Evolutionary conservation across 2,329 filamentous ascomycete species (phyloP), one percentile per base, ranked within the genome.

Genomic region (Diplodia intermedia): DNA sequence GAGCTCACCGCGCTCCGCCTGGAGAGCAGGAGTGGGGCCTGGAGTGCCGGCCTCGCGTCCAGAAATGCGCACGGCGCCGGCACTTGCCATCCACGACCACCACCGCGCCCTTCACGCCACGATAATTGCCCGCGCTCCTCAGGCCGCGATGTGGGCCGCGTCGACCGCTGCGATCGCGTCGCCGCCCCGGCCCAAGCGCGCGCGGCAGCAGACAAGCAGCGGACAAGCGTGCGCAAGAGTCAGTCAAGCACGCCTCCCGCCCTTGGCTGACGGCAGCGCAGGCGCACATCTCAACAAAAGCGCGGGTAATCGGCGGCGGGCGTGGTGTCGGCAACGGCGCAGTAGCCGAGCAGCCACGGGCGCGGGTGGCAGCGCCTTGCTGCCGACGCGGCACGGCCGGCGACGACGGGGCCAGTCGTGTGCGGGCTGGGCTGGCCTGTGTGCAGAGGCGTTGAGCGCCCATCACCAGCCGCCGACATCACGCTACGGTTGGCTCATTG

Each of bases 391-490:
- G 57, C 40, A 61, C 38, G 40, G 57, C 57, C 49, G 57, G 12
- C 57, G 26, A 36, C 57, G 40, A 33, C 15, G 40, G 23, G 3
- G 3, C 36, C 11, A 31, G 26, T 18, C 53, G 12, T 26, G 18
- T 26, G 6, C 8, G 4, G 20, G 33, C 55, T 26, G n/a, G 38
- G 15, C 55, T 40, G 36, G 36, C 36, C 36, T 14, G 36, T 38
- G 36, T 33, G 36, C 38, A 9, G 40, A 49, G 57, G 40, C 57
- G 57, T 49, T 50, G 18, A 20, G 47, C 29, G 43, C 31, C 43
- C 60, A 63, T 63, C 60, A 63, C 53, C 29, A 63, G 60, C 60
- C 60, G 60, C 60, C 47, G 60, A 63, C 43, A 63, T 63, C 60
- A 63, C 60, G 60, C 60, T 63, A 63, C 47, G 43, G 26, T 14